Conservation (phyloP, 106 monocot species). For the Chionographis japonica region DNA sequence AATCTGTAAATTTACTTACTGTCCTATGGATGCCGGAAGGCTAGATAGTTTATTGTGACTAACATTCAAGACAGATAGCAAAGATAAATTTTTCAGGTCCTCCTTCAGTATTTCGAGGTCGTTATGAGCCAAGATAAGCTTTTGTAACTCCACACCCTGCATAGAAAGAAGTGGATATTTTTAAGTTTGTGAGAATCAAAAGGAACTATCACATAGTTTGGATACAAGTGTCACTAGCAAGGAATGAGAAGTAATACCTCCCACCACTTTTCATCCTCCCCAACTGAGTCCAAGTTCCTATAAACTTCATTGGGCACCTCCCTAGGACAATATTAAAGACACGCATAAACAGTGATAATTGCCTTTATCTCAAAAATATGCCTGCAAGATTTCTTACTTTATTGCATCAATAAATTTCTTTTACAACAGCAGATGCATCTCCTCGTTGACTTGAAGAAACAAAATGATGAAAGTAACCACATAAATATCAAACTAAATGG, state of each 20-base stretch:
- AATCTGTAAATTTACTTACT: conserved; percentile 45
- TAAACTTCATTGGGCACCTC: conserved; percentile 87
- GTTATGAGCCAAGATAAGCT: conserved; percentile 95
- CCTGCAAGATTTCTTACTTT: too few species aligned
- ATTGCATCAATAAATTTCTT: too few species aligned
- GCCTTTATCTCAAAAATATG: too few species aligned
- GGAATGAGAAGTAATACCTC: conserved; percentile 48
- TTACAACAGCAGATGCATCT: too few species aligned
- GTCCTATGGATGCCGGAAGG: conserved; percentile 80
- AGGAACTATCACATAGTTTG: background rate
- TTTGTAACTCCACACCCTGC: conserved; percentile 86
- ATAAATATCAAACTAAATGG: too few species aligned
- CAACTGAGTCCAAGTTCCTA: conserved; percentile 57
- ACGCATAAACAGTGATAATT: background rate
- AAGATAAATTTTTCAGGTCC: conserved; percentile 63
- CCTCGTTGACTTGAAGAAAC: too few species aligned
- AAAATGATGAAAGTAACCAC: too few species aligned
- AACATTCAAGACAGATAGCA: conserved; percentile 72
- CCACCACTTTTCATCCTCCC: conserved; percentile 96
- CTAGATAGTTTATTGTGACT: conserved; percentile 83
- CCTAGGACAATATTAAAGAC: conserved; percentile 22
- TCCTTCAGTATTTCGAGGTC: conserved; percentile 70
- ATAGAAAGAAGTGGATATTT: conserved; percentile 4
- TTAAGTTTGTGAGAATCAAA: conserved; percentile 2
- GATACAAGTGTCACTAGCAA: background rate